Conservation (phyloP, 164 flowering plant species). For the Vitis rotundifolia region DNA sequence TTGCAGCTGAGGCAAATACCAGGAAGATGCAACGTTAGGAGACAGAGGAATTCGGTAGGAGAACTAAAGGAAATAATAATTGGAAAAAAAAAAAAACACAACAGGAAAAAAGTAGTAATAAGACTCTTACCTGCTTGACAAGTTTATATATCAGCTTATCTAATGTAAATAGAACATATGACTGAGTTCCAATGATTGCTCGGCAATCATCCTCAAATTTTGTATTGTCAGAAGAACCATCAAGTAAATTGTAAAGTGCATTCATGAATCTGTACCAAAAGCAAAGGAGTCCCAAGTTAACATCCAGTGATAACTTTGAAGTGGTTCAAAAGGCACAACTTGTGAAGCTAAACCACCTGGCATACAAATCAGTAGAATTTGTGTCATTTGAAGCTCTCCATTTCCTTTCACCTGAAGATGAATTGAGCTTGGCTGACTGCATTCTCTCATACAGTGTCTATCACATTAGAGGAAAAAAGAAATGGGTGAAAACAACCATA, state of each 20-base stretch:
- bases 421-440: slow-evolving; percentile 77
- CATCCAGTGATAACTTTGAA: neutral
- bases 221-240: slow-evolving; percentile 90
- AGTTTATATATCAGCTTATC: slow-evolving; percentile 90
- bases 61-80: neutral
- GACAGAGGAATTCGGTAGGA: neutral
- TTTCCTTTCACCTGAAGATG: slow-evolving; percentile 68
- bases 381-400: slow-evolving; percentile 62
- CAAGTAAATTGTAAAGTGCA: slow-evolving; percentile 80
- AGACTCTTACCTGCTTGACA: slow-evolving; percentile 63
- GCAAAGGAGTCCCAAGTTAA: slow-evolving; percentile 11
- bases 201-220: slow-evolving; percentile 98
- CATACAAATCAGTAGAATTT: slow-evolving; percentile 61
- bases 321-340: neutral
- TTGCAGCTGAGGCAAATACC: slow-evolving; percentile 67
- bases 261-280: slow-evolving; percentile 65
- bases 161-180: slow-evolving; percentile 88
- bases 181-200: slow-evolving; percentile 87
- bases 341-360: slow-evolving; percentile 48
- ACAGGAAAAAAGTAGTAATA: neutral
- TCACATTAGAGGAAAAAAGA: slow-evolving; percentile 10
- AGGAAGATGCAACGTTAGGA: neutral
- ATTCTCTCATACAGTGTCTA: slow-evolving; percentile 94
- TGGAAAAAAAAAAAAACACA: neutral
- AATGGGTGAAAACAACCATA: neutral